Conservation (phyloP, 1,284 basidiomycete genomes). For the Melampsora abietis-canadensis region DNA sequence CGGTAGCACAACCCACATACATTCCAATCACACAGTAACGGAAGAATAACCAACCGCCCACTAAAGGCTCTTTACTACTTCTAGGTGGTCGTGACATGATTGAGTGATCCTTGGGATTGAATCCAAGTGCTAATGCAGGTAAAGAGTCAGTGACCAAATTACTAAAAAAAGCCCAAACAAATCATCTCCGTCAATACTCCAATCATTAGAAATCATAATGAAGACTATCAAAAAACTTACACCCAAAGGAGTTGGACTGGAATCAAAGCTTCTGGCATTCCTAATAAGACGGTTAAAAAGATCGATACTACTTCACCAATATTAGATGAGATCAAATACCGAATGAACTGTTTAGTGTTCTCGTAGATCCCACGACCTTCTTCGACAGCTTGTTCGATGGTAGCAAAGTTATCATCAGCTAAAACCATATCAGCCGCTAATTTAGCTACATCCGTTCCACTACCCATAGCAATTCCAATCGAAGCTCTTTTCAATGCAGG, state of each 20-base stretch:
- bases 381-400: slow-evolving; percentile 60
- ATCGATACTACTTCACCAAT: slow-evolving; percentile 98
- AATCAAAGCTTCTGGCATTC: slow-evolving; percentile 97
- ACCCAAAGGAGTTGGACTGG: slow-evolving; percentile 98
- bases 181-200: background rate
- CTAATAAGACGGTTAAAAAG: slow-evolving; percentile 91
- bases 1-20: slow-evolving; percentile 92
- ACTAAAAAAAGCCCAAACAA: slow-evolving; percentile 3
- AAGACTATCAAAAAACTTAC: slow-evolving; percentile 49
- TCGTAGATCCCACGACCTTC: slow-evolving; percentile 97
- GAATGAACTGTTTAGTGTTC: slow-evolving; percentile 96
- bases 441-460: slow-evolving; percentile 56
- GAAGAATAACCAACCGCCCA: slow-evolving; percentile 91
- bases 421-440: slow-evolving; percentile 57
- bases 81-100: slow-evolving; percentile 93
- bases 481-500: slow-evolving; percentile 56
- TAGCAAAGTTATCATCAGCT: slow-evolving; percentile 57
- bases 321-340: slow-evolving; percentile 76
- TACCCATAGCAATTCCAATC: slow-evolving; percentile 57
- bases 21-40: slow-evolving; percentile 87
- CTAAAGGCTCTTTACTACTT: slow-evolving; percentile 79
- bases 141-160: slow-evolving; percentile 67
- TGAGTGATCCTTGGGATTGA: slow-evolving; percentile 91
- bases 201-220: background rate
- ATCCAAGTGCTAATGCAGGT: slow-evolving; percentile 95